A percentile compares a stretch with the other conserved stretches of the same genome.
These are phyloP conservation scores for Chlorella sp. DNA, from an alignment of 139 green algal species.

Conservation along the genomic window DNA sequence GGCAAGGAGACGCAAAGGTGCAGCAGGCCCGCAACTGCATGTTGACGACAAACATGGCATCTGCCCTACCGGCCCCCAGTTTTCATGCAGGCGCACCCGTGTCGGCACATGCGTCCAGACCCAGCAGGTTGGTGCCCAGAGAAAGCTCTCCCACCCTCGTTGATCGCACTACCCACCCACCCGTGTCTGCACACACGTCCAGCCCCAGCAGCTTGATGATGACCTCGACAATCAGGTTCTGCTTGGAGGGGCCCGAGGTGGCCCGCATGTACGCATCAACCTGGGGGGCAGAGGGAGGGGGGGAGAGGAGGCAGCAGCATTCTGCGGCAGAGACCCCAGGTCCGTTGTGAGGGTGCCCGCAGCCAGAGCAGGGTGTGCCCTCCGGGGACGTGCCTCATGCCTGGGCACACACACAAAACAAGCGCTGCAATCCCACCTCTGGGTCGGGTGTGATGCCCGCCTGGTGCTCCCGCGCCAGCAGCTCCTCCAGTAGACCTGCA, in stretches of 20 bases:
- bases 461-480: conserved; percentile 43
- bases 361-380: too few species aligned
- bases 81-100: background rate
- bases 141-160: too few species aligned
- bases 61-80: background rate
- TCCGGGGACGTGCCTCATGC: too few species aligned
- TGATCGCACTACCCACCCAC: background rate
- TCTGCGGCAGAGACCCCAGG: too few species aligned
- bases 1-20: background rate
- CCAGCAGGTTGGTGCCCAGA: conserved; percentile 64
- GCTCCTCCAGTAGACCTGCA: conserved; percentile 31
- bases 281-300: background rate
- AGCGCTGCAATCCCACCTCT: conserved; percentile 1
- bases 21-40: too few species aligned
- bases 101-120: conserved; percentile 39
- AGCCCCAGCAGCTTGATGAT: conserved; percentile 64
- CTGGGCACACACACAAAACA: too few species aligned
- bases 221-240: conserved; percentile 59
- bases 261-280: conserved; percentile 42
- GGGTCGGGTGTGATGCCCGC: conserved; percentile 51
- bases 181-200: conserved; percentile 41
- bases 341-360: too few species aligned
- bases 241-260: conserved; percentile 1
- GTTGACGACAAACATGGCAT: too few species aligned
- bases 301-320: background rate